Evolutionary conservation across 345 rosid species (phyloP), one percentile per base, ranked within the genome.

Genomic region (Lenwebbia sp.): DNA sequence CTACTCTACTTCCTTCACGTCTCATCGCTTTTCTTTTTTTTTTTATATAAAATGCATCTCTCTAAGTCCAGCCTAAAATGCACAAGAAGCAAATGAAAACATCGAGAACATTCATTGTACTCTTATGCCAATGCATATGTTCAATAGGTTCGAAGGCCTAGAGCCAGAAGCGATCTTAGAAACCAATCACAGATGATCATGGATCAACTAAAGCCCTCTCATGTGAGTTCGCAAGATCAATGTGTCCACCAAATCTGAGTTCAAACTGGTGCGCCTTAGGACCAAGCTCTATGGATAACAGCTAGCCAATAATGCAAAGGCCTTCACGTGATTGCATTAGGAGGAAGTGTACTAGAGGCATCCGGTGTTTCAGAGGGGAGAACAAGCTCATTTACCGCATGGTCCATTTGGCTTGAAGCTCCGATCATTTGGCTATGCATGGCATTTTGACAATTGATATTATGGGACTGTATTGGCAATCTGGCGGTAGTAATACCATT

Each of bases 391-490:
- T 13, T n/a, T 58, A 8, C 70, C n/a, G 4, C 0, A n/a, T n/a
- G 1, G 70, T 5, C 70, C 70, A 58, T 58, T n/a, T 0, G 1
- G 37, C 19, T n/a, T 1, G 1, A 13, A 58, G 17, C n/a, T n/a
- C 2, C 4, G 0, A n/a, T 58, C 19, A n/a, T 2, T n/a, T n/a
- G 4, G 70, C 19, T 0, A 26, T 0, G 19, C 4, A 5, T 58
- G 19, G 70, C 2, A 58, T 58, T 26, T 17, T n/a, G 37, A 5
- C 13, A 6, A n/a, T 26, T 6, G 70, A n/a, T 0, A n/a, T 33
- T 19, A 13, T 0, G 37, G 19, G 19, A 1, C 33, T n/a, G n/a
- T n/a, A n/a, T n/a, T n/a, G 37, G 37, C 70, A 5, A 58, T 58
- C 70, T 37, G 0, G 14, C 70, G n/a, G 37, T 1, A 58, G 19